These are phyloP conservation scores for Coprinopsis cinerea DNA, from an alignment of 768 basidiomycete genomes.

Conservation along the genomic window DNA sequence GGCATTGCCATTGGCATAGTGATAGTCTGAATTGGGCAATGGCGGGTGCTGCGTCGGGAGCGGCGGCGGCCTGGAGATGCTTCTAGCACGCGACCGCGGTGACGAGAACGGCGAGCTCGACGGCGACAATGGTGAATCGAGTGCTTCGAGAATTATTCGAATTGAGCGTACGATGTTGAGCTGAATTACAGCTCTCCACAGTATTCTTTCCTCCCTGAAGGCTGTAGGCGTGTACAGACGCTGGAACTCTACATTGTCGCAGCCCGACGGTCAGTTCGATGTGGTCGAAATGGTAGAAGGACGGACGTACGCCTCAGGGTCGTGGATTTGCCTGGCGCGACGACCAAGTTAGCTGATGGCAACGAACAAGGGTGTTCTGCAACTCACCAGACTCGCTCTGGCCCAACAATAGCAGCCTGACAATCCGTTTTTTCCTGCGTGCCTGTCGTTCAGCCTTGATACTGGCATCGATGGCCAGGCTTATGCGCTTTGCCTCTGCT, in stretches of 20 bases:
- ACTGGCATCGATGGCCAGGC: constrained; percentile 66
- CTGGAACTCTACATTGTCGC: constrained; percentile 58
- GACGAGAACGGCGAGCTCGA: constrained; percentile 33
- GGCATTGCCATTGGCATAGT: constrained; percentile 16
- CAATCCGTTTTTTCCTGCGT: constrained; percentile 60
- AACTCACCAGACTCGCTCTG: constrained; percentile 77
- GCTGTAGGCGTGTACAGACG: constrained; percentile 67
- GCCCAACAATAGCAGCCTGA: constrained; percentile 68
- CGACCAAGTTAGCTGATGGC: constrained; percentile 7
- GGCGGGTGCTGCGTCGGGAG: constrained; percentile 15
- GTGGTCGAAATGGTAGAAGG: neutral
- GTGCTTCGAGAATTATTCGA: constrained; percentile 63
- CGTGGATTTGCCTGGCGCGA: constrained; percentile 63
- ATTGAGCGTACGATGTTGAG: constrained; percentile 77
- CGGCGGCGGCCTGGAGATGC: constrained; percentile 26
- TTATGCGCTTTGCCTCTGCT: constrained; percentile 60
- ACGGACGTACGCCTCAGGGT: constrained; percentile 66
- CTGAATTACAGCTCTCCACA: constrained; percentile 83
- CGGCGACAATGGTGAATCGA: constrained; percentile 26
- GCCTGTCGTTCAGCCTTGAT: constrained; percentile 63
- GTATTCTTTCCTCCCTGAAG: constrained; percentile 67
- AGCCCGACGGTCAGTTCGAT: neutral
- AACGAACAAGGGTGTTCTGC: neutral
- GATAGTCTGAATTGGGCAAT: constrained; percentile 9
- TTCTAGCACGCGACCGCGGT: constrained; percentile 28